Evolutionary conservation across 768 basidiomycete species (phyloP), one percentile per base, ranked within the genome.

Genomic region (Cubamyces lactineus): DNA sequence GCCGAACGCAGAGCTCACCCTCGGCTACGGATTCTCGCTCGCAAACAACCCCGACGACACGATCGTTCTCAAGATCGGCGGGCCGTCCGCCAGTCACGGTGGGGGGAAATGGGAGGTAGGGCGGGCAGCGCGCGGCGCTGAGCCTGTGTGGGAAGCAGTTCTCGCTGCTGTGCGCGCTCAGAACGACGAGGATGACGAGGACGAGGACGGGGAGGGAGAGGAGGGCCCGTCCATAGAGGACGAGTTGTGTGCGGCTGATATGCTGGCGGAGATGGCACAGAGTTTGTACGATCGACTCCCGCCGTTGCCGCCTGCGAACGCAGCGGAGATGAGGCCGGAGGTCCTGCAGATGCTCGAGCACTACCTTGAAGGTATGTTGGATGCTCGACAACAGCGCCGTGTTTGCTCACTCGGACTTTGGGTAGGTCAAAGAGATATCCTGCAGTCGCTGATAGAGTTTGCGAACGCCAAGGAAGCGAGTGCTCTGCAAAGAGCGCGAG

Each of bases 11-110:
- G 92, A 96, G 73, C 82, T 98, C 46, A 85, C 98, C 48, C 81
- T 98, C 4, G 94, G 92, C 5, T 98, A 97, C 70, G 96, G 96
- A 0, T 98, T 98, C 75, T 84, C 91, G 0, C 71, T 96, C 3
- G 76, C 82, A 1, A 64, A 85, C 28, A 97, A 97, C 65, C 89
- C 89, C 0, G 92, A 94, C 69, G 96, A 97, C 69, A 91, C 89
- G 0, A 89, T 96, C 67, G 79, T 90, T 1, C 82, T 97, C 38
- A 88, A 87, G 63, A 76, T 96, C 42, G 89, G 89, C 15, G 86
- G 89, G 1, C 24, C 39, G 9, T 34, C 65, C 16, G 57, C 52
- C 13, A 21, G 34, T 34, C 61, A 24, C 43, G 54, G 17, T n/a
- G 28, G 19, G 74, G 57, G 57, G 1, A 82, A 76, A 67, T 91